Evolutionary conservation across 441 rosid species (phyloP).

Genomic region (Biscutella auriculata): DNA sequence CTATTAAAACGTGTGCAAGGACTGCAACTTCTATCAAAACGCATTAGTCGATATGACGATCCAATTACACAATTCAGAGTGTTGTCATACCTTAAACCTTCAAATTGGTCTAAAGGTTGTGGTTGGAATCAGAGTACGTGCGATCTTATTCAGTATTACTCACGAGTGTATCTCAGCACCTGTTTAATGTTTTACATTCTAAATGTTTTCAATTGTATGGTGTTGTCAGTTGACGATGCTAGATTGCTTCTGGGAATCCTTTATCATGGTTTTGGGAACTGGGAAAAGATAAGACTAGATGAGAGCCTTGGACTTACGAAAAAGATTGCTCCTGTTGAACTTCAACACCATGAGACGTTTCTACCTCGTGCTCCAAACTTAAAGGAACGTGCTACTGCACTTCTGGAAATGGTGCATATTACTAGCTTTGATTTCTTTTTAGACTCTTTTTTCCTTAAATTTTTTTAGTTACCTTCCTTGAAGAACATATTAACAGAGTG

Average conservation of each 20-base stretch:
- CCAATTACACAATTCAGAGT: constrained; percentile 86
- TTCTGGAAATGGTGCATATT: constrained; percentile 74
- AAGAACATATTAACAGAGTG: neutral
- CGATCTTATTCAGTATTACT: neutral
- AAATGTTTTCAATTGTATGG: constrained; percentile 1
- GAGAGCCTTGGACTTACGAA: constrained; percentile 81
- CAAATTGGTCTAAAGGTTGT: constrained; percentile 99
- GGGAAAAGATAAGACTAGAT: constrained; percentile 96
- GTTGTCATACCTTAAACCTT: constrained; percentile 81
- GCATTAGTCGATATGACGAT: constrained; percentile 67
- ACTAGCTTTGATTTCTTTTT: neutral
- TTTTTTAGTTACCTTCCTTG: too few species aligned
- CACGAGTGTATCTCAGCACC: too few species aligned
- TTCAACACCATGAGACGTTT: constrained; percentile 98
- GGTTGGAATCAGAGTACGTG: constrained; percentile 94
- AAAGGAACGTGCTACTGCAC: constrained; percentile 93
- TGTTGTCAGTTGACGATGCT: constrained; percentile 78
- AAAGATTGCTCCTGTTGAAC: constrained; percentile 97
- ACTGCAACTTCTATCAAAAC: constrained; percentile 79
- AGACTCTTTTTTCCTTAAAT: too few species aligned
- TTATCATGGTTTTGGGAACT: constrained; percentile 91
- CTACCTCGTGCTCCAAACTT: constrained; percentile 95
- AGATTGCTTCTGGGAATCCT: constrained; percentile 90
- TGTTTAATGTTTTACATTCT: neutral
- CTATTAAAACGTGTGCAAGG: constrained; percentile 70